Percentiles rank a stretch among this genome's conserved stretches.
phyloP scores from a whole-genome alignment of 805 yeast species.

The Metschnikowia cerradonensis region DNA sequence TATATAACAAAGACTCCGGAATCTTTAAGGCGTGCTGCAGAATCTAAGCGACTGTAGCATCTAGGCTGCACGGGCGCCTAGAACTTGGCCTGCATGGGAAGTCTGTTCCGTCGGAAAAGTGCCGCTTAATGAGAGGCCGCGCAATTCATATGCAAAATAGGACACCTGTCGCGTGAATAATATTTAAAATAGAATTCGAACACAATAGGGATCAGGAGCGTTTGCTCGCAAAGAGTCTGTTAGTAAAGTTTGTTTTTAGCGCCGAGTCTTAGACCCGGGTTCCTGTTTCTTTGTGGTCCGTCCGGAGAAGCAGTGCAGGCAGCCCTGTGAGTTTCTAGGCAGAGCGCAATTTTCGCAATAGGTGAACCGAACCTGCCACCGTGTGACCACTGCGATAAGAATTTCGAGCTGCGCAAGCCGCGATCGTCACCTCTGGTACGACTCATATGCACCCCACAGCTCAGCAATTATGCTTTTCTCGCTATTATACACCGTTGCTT shows the following conservation, averaged over 20 bases:
- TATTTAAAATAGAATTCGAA: not conserved
- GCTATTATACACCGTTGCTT: not conserved
- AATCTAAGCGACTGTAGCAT: not conserved
- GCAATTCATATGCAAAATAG: not conserved
- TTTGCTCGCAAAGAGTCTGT: not conserved
- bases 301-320: not conserved
- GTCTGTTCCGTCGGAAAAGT: not conserved
- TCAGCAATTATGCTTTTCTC: not conserved
- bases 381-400: not conserved
- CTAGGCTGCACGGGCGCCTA: not conserved
- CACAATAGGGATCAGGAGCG: no score
- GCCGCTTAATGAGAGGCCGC: not conserved
- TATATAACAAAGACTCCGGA: not conserved
- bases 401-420: not conserved
- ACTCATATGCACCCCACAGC: slow-evolving; percentile 4
- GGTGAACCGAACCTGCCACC: not conserved
- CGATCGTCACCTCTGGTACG: not conserved
- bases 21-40: not conserved
- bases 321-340: not conserved
- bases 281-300: not conserved
- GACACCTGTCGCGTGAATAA: not conserved
- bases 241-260: not conserved
- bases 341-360: slow-evolving; percentile 2
- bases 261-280: not conserved
- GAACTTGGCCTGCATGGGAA: not conserved